Conservation (phyloP, 805 yeast species). For the Danielozyma ontarioensis region DNA sequence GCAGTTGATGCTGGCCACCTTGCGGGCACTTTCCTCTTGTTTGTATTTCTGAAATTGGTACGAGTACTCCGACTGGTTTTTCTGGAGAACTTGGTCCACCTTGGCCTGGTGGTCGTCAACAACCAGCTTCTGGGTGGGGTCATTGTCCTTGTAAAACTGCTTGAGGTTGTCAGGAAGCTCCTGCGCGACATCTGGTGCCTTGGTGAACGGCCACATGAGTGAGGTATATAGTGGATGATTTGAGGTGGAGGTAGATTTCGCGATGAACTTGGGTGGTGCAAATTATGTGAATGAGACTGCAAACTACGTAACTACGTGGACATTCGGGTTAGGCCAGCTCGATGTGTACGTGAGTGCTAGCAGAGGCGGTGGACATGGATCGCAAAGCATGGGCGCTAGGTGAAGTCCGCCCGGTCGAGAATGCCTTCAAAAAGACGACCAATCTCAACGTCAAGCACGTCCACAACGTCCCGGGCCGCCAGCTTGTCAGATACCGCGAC, state of each 20-base stretch:
- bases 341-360: too few relatives aligned
- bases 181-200: constrained; percentile 18
- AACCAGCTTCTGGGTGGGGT: constrained; percentile 20
- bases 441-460: constrained; percentile 29
- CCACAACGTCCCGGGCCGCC: constrained; percentile 5
- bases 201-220: constrained; percentile 29
- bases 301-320: too few relatives aligned
- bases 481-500: constrained; percentile 1
- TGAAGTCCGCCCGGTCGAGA: too few relatives aligned
- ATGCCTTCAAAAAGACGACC: constrained; percentile 36
- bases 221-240: neutral
- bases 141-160: constrained; percentile 24
- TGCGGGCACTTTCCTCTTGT: constrained; percentile 16
- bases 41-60: constrained; percentile 29
- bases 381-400: too few relatives aligned
- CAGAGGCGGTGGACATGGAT: too few relatives aligned
- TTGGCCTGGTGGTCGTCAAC: constrained; percentile 21
- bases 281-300: too few relatives aligned
- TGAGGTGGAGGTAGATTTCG: neutral
- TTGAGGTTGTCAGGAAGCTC: constrained; percentile 31
- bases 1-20: constrained; percentile 31
- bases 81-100: constrained; percentile 21
- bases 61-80: constrained; percentile 10
- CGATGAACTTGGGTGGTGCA: neutral
- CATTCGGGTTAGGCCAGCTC: too few relatives aligned